phyloP scores from a whole-genome alignment of 164 flowering plant genomes.

The Dillenia turbinata region DNA sequence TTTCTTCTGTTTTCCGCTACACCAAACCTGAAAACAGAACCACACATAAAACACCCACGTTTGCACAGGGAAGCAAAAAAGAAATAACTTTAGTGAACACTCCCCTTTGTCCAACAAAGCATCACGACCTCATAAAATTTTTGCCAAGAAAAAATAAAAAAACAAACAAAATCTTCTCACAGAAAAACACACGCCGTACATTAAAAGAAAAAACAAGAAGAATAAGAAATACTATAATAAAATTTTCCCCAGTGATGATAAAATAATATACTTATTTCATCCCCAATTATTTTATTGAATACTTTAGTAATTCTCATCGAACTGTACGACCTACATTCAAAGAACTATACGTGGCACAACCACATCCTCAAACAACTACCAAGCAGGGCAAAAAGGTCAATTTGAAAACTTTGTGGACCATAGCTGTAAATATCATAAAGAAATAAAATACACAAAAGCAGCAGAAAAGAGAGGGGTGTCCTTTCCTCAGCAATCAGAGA shows the following conservation, averaged over 20 bases:
- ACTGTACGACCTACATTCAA: conserved; percentile 21
- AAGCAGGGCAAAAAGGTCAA: neutral
- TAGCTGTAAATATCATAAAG: too few relatives aligned
- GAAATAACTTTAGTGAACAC: conserved; percentile 9
- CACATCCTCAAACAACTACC: conserved; percentile 19
- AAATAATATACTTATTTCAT: too few relatives aligned
- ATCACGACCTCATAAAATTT: conserved; percentile 30
- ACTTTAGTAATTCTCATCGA: too few relatives aligned
- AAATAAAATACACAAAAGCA: too few relatives aligned
- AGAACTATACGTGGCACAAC: conserved; percentile 34
- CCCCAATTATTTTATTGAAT: too few relatives aligned
- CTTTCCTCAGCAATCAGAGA: too few relatives aligned
- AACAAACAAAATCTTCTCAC: conserved; percentile 10
- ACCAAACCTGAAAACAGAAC: conserved; percentile 28
- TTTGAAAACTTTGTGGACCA: conserved; percentile 8
- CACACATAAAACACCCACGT: conserved; percentile 23
- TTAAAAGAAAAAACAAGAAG: neutral
- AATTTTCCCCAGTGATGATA: too few relatives aligned
- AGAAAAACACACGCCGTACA: conserved; percentile 6
- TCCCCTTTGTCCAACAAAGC: conserved; percentile 11
- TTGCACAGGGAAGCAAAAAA: too few relatives aligned
- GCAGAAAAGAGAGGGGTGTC: too few relatives aligned
- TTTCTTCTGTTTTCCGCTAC: conserved; percentile 13
- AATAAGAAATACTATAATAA: neutral
- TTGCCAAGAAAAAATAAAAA: neutral